phyloP scores from a whole-genome alignment of 148 eudicot genomes.

The Gaultheria prostrata region DNA sequence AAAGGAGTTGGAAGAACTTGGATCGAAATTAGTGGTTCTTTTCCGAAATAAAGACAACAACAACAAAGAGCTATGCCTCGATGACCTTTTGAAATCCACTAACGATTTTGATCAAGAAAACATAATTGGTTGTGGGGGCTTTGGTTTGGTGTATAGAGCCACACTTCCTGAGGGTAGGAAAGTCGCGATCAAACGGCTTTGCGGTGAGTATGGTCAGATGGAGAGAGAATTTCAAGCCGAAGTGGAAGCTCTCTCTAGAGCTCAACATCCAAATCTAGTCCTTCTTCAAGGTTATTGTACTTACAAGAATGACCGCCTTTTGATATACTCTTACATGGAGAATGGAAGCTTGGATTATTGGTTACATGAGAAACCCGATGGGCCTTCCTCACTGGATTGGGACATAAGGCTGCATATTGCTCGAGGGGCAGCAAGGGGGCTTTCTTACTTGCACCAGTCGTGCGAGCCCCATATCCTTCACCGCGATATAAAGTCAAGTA shows the following conservation, averaged over 20 bases:
- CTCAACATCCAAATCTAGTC: constrained; percentile 49
- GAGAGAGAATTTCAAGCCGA: constrained; percentile 56
- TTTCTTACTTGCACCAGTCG: constrained; percentile 45
- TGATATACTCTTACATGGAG: constrained; percentile 54
- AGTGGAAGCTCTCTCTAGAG: constrained; percentile 48
- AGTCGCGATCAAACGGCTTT: constrained; percentile 50
- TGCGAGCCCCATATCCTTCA: constrained; percentile 53
- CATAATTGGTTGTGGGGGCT: constrained; percentile 51
- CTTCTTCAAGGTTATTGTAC: constrained; percentile 47
- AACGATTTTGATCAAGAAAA: constrained; percentile 47
- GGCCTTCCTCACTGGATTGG: constrained; percentile 45
- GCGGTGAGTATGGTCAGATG: constrained; percentile 42
- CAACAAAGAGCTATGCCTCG: constrained; percentile 34
- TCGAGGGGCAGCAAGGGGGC: constrained; percentile 43
- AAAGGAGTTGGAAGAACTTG: constrained; percentile 23
- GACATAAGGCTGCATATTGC: constrained; percentile 39
- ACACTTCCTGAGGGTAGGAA: constrained; percentile 35
- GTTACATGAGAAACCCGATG: constrained; percentile 50
- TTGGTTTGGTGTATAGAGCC: constrained; percentile 50
- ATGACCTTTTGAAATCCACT: constrained; percentile 40
- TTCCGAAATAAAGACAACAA: constrained; percentile 31
- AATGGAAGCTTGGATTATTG: constrained; percentile 57
- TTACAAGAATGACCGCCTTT: constrained; percentile 33
- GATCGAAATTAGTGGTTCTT: constrained; percentile 35
- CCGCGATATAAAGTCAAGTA: constrained; percentile 54